Evolutionary conservation across 2,329 filamentous ascomycete species (phyloP).

Genomic region (Atkinsonella hypoxylon): DNA sequence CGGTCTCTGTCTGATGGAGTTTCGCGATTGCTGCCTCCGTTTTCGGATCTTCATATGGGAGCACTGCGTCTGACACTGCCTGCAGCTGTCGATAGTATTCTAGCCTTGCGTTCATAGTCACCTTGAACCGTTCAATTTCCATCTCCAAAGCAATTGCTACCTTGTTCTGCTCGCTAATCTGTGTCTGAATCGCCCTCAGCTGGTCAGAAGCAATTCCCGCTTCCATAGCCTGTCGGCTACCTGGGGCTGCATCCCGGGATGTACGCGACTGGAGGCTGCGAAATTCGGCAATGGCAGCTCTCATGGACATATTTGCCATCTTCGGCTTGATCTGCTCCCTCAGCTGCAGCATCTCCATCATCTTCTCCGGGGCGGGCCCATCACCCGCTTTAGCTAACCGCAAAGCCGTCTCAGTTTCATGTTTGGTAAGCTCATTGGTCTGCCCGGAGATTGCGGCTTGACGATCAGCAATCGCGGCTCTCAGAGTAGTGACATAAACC

Average conservation of each 20-base stretch:
- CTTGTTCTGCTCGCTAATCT: constrained; percentile 40
- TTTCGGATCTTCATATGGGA: constrained; percentile 54
- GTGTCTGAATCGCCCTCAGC: constrained; percentile 46
- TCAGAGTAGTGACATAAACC: constrained; percentile 69
- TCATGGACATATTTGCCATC: constrained; percentile 49
- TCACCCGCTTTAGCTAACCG: constrained; percentile 47
- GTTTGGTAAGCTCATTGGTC: constrained; percentile 59
- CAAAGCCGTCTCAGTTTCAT: constrained; percentile 56
- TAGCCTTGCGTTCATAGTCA: constrained; percentile 71
- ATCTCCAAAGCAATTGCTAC: constrained; percentile 39
- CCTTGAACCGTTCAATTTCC: constrained; percentile 65
- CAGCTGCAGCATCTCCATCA: constrained; percentile 37
- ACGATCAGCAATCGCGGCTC: constrained; percentile 67
- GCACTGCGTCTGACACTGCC: constrained; percentile 77
- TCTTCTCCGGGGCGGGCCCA: constrained; percentile 58
- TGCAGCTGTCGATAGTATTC: constrained; percentile 90
- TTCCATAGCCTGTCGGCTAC: constrained; percentile 52
- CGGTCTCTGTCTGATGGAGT: constrained; percentile 22
- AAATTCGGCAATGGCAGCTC: constrained; percentile 57
- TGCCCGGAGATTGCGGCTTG: constrained; percentile 66
- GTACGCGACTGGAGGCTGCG: constrained; percentile 45
- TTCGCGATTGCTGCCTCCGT: constrained; percentile 35
- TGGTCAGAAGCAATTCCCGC: constrained; percentile 51
- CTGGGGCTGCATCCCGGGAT: constrained; percentile 15
- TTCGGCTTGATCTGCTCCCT: constrained; percentile 37